A percentile compares a stretch with the other conserved stretches of the same genome.
These are phyloP conservation scores for Nakazawaea pomicola DNA, from an alignment of 805 yeast species.

Conservation along the genomic window DNA sequence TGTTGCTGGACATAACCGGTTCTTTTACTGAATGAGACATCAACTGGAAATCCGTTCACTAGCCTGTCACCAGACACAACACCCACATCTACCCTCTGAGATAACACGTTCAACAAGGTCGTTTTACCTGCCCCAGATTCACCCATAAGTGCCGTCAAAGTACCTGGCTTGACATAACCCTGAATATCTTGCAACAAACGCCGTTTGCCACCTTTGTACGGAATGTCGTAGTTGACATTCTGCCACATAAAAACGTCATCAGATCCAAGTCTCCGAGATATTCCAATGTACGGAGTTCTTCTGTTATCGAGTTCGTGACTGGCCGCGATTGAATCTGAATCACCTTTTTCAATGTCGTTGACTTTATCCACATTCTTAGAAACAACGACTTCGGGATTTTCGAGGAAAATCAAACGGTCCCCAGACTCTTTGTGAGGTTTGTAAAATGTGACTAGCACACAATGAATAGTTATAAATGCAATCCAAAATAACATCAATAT, in stretches of 20 bases:
- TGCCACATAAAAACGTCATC: slow-evolving; percentile 58
- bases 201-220: slow-evolving; percentile 35
- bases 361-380: neutral
- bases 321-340: neutral
- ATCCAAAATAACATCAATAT: slow-evolving; percentile 41
- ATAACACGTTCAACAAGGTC: slow-evolving; percentile 47
- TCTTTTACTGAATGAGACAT: slow-evolving; percentile 44
- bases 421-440: slow-evolving; percentile 21
- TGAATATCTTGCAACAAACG: slow-evolving; percentile 38
- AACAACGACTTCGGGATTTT: slow-evolving; percentile 24
- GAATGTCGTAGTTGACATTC: slow-evolving; percentile 53
- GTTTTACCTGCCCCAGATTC: slow-evolving; percentile 66
- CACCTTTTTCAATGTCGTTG: neutral
- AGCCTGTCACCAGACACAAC: slow-evolving; percentile 52
- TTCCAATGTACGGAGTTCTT: slow-evolving; percentile 2
- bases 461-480: slow-evolving; percentile 22
- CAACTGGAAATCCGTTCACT: slow-evolving; percentile 46
- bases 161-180: slow-evolving; percentile 47
- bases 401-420: slow-evolving; percentile 35
- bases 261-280: too few relatives aligned
- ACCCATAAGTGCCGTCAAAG: slow-evolving; percentile 58
- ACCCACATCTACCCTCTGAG: slow-evolving; percentile 48
- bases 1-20: slow-evolving; percentile 57
- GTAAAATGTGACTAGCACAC: slow-evolving; percentile 22
- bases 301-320: neutral